Percentiles rank a stretch among this genome's conserved stretches.
These are phyloP conservation scores for Oleoguttula mirabilis DNA, from an alignment of 495 filamentous ascomycete genomes.

Conservation along the genomic window DNA sequence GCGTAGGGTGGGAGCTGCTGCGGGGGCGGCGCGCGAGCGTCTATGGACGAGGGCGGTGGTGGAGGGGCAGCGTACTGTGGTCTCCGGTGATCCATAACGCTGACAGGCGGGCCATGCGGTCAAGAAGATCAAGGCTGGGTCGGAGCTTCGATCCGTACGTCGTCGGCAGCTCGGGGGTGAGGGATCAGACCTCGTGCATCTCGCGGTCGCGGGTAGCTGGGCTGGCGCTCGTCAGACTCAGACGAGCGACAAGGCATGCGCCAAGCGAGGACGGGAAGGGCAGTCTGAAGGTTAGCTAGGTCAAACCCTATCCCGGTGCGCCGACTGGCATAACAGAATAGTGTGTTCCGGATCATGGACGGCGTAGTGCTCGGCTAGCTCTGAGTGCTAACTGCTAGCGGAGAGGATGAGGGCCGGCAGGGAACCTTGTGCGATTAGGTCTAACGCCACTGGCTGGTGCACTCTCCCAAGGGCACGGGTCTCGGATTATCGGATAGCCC, in stretches of 20 bases:
- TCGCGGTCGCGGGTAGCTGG: background rate
- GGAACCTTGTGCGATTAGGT: too few relatives aligned
- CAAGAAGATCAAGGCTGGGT: slow-evolving; percentile 3
- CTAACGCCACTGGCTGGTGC: background rate
- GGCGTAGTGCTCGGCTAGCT: too few relatives aligned
- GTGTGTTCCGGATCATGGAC: too few relatives aligned
- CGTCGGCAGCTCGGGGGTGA: background rate
- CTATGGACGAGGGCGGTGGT: slow-evolving; percentile 1
- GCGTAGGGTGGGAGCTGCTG: background rate
- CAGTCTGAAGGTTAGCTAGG: too few relatives aligned
- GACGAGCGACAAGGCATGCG: too few relatives aligned
- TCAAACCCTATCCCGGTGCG: too few relatives aligned
- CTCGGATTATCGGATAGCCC: too few relatives aligned
- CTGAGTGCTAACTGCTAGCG: too few relatives aligned
- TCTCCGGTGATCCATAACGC: slow-evolving; percentile 6
- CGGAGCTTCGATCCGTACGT: background rate
- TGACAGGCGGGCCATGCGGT: slow-evolving; percentile 13
- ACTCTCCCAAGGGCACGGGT: background rate
- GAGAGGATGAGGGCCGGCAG: too few relatives aligned
- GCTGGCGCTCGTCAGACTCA: background rate
- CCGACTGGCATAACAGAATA: too few relatives aligned
- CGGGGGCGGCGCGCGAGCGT: background rate
- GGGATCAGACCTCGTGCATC: background rate
- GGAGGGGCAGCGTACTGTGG: slow-evolving; percentile 3
- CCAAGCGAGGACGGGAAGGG: too few relatives aligned